Conservation (phyloP, 2,329 filamentous ascomycete species). For the Colletotrichum sidae region DNA sequence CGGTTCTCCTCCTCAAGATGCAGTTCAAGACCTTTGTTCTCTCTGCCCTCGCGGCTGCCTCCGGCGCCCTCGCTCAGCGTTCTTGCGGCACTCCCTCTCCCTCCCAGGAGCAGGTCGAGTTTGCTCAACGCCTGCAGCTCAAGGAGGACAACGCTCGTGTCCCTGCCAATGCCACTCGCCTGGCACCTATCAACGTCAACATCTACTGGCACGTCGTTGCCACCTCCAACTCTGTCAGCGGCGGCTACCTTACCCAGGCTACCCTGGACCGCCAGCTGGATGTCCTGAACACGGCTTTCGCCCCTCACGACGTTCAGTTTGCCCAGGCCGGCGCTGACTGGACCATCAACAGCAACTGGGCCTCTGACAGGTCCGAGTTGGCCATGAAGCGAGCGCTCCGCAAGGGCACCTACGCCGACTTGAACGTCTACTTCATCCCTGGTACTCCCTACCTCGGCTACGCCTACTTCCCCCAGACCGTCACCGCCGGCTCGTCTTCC, state of each 20-base stretch:
- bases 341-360: slow-evolving; percentile 62
- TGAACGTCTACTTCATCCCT: slow-evolving; percentile 62
- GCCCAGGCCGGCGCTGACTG: slow-evolving; percentile 55
- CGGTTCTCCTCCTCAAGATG: slow-evolving; percentile 21
- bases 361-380: slow-evolving; percentile 51
- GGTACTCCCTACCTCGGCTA: slow-evolving; percentile 54
- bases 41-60: slow-evolving; percentile 32
- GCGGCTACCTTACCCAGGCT: slow-evolving; percentile 48
- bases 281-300: slow-evolving; percentile 58
- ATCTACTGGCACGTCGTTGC: slow-evolving; percentile 54
- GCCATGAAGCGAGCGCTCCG: slow-evolving; percentile 59
- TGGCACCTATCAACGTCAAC: slow-evolving; percentile 49
- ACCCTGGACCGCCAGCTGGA: slow-evolving; percentile 53
- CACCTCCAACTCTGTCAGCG: slow-evolving; percentile 42
- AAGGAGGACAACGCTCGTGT: slow-evolving; percentile 33
- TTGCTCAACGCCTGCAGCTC: slow-evolving; percentile 27
- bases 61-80: slow-evolving; percentile 31
- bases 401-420: slow-evolving; percentile 53
- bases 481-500: slow-evolving; percentile 42
- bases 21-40: slow-evolving; percentile 33
- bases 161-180: slow-evolving; percentile 38
- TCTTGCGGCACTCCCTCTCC: slow-evolving; percentile 34
- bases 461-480: slow-evolving; percentile 56
- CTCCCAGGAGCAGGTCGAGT: slow-evolving; percentile 25
- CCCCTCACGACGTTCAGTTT: slow-evolving; percentile 57